Evolutionary conservation across 208 protist species (phyloP).

Genomic region (Trypanosoma brucei): DNA sequence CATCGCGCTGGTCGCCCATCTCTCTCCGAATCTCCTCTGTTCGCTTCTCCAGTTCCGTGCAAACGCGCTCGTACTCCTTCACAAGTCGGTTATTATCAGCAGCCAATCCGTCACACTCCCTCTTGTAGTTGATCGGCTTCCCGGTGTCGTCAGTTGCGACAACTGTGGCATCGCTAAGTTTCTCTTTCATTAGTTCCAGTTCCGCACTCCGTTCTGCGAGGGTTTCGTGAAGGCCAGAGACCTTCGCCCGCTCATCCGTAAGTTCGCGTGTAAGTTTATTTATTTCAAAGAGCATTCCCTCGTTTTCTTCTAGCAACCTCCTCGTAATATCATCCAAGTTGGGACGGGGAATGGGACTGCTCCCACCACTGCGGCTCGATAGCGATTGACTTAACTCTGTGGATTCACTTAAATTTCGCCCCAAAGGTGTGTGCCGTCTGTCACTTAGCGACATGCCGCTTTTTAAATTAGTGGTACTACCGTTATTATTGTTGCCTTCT

Average conservation of each 20-base stretch:
- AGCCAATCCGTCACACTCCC: constrained; percentile 26
- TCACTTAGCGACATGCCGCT: no score
- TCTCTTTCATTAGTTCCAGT: constrained; percentile 36
- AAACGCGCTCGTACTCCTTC: constrained; percentile 26
- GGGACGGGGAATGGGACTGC: constrained; percentile 26
- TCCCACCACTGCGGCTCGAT: constrained; percentile 11
- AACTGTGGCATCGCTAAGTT: constrained; percentile 35
- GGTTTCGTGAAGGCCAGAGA: constrained; percentile 16
- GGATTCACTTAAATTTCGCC: not conserved
- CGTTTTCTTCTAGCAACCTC: constrained; percentile 54
- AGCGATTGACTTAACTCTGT: not conserved
- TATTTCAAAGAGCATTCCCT: constrained; percentile 50
- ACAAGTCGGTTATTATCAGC: constrained; percentile 22
- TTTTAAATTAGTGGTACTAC: no score
- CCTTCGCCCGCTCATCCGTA: constrained; percentile 19
- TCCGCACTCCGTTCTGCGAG: constrained; percentile 21
- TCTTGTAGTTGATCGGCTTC: constrained; percentile 36
- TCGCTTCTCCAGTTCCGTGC: constrained; percentile 26
- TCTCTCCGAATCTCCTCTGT: constrained; percentile 24
- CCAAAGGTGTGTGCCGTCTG: not conserved
- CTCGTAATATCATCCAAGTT: constrained; percentile 30
- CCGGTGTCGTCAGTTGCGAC: constrained; percentile 23
- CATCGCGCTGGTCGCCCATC: constrained; percentile 4
- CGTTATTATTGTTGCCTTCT: no score
- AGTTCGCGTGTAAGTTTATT: constrained; percentile 34